Evolutionary conservation across 2,329 filamentous ascomycete genomes (phyloP).

Genomic region (Talaromyces marneffei): DNA sequence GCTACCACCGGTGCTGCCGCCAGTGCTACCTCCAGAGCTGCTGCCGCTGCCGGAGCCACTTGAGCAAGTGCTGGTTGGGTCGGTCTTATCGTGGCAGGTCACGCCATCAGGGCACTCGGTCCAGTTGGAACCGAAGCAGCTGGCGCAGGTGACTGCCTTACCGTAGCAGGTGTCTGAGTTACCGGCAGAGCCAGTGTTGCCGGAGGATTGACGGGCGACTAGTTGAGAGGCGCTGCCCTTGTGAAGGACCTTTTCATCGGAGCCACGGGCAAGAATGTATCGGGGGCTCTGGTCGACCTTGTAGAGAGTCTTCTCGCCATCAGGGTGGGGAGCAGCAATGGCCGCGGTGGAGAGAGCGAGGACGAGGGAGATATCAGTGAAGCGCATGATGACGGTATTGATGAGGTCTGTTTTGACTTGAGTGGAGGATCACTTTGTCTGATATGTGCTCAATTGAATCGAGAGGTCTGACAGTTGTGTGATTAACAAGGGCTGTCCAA

Average conservation of each 20-base stretch:
- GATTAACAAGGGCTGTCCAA: neutral
- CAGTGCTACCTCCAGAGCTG: slow-evolving; percentile 5
- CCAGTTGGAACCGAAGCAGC: slow-evolving; percentile 9
- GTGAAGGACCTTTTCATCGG: neutral
- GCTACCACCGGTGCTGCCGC: neutral
- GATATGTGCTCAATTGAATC: neutral
- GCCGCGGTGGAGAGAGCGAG: slow-evolving; percentile 9
- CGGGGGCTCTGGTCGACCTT: slow-evolving; percentile 3
- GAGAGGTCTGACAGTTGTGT: neutral
- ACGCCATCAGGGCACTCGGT: slow-evolving; percentile 1
- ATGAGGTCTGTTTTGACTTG: neutral
- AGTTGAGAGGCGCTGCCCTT: neutral
- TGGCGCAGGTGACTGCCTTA: slow-evolving; percentile 2
- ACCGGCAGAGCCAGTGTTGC: slow-evolving; percentile 6
- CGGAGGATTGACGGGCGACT: slow-evolving; percentile 10
- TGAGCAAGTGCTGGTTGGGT: slow-evolving; percentile 2
- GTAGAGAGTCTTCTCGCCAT: slow-evolving; percentile 1
- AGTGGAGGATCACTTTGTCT: neutral
- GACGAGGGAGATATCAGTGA: slow-evolving; percentile 7
- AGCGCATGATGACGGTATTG: slow-evolving; percentile 5
- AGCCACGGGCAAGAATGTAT: neutral
- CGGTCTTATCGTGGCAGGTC: neutral
- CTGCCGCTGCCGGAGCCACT: slow-evolving; percentile 5
- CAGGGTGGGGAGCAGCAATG: slow-evolving; percentile 4
- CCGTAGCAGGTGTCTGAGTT: slow-evolving; percentile 5